Evolutionary conservation across 2,329 filamentous ascomycete species (phyloP).

Genomic region (Exophiala dermatitidis): DNA sequence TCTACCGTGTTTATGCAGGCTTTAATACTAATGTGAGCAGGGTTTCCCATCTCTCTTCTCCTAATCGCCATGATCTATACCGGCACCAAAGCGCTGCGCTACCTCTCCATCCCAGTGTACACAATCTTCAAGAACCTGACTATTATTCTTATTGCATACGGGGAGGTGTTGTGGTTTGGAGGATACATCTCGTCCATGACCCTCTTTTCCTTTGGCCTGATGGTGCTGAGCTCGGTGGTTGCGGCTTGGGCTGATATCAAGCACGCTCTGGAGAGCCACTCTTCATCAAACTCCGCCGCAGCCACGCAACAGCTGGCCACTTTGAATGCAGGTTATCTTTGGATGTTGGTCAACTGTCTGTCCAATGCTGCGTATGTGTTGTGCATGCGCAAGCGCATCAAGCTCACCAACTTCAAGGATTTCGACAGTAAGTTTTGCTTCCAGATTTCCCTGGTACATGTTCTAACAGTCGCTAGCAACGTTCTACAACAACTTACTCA

Average conservation of each 20-base stretch:
- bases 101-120: slow-evolving; percentile 94
- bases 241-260: slow-evolving; percentile 97
- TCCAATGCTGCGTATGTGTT: slow-evolving; percentile 86
- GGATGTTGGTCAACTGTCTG: slow-evolving; percentile 96
- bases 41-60: slow-evolving; percentile 93
- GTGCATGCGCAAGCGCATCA: slow-evolving; percentile 96
- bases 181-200: slow-evolving; percentile 81
- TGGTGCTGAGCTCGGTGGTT: slow-evolving; percentile 90
- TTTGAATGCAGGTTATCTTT: slow-evolving; percentile 88
- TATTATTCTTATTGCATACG: slow-evolving; percentile 96
- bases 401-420: slow-evolving; percentile 99
- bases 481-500: slow-evolving; percentile 99
- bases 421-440: slow-evolving; percentile 75
- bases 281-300: slow-evolving; percentile 45
- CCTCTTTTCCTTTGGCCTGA: slow-evolving; percentile 88
- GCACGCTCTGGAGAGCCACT: slow-evolving; percentile 63
- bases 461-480: slow-evolving; percentile 60
- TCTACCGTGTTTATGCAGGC: not conserved
- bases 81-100: slow-evolving; percentile 89
- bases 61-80: slow-evolving; percentile 99
- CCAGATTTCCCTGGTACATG: not conserved
- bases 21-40: slow-evolving; percentile 41
- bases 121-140: slow-evolving; percentile 99
- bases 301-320: slow-evolving; percentile 74
- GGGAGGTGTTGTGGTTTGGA: slow-evolving; percentile 96